Evolutionary conservation across 805 yeast species (phyloP).

Genomic region (Naumovozyma castellii): DNA sequence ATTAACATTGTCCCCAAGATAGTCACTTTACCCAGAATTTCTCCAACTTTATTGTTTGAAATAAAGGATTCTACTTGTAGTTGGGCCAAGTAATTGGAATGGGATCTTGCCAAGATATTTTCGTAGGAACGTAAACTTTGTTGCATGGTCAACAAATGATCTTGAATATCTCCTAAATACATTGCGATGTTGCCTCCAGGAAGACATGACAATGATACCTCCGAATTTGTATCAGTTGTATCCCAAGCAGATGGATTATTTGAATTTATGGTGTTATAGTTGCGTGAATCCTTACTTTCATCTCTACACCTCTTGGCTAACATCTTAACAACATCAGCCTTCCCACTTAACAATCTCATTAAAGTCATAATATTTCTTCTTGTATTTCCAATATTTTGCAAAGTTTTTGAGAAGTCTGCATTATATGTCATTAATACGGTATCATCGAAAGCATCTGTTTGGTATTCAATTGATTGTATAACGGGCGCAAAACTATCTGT

Average conservation of each 20-base stretch:
- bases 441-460: constrained; percentile 70
- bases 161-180: constrained; percentile 91
- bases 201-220: constrained; percentile 3
- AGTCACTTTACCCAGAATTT: constrained; percentile 81
- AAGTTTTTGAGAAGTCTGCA: constrained; percentile 65
- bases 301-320: constrained; percentile 92
- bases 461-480: constrained; percentile 65
- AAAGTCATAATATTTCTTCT: constrained; percentile 87
- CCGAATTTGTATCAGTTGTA: background rate
- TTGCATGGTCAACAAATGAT: constrained; percentile 92
- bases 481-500: constrained; percentile 81
- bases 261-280: constrained; percentile 31
- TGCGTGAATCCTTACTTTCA: constrained; percentile 35
- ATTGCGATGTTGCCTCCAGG: constrained; percentile 89
- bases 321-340: constrained; percentile 94
- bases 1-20: constrained; percentile 81
- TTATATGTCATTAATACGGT: constrained; percentile 75
- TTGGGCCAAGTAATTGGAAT: constrained; percentile 86
- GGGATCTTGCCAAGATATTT: constrained; percentile 85
- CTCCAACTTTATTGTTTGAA: constrained; percentile 76
- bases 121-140: constrained; percentile 85
- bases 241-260: constrained; percentile 11
- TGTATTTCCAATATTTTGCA: constrained; percentile 77
- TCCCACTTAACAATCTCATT: constrained; percentile 81
- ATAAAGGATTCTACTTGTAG: constrained; percentile 86